phyloP scores from a whole-genome alignment of 768 basidiomycete genomes.

The Mycena alexandri region DNA sequence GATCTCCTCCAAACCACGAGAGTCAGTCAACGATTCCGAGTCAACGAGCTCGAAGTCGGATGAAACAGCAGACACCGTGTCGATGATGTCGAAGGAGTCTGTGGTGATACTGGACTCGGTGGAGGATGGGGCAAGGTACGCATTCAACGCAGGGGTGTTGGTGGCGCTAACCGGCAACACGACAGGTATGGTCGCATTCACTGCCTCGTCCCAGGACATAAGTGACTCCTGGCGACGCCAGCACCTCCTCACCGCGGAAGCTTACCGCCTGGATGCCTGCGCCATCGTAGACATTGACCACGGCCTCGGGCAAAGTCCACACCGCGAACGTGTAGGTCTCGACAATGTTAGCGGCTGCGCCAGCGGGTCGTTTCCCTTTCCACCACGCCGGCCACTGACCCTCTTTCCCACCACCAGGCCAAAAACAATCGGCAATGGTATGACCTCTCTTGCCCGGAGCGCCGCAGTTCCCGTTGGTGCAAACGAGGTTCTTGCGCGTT shows the following conservation, averaged over 20 bases:
- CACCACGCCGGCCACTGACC: conserved; percentile 31
- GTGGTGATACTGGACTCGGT: too few relatives aligned
- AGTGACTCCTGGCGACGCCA: conserved; percentile 11
- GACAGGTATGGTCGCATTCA: neutral
- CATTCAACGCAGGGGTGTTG: neutral
- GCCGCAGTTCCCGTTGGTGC: conserved; percentile 16
- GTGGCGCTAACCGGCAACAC: neutral
- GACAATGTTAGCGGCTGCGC: neutral
- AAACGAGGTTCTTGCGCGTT: conserved; percentile 16
- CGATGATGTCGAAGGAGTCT: neutral
- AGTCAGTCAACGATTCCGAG: neutral
- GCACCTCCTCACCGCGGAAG: conserved; percentile 20
- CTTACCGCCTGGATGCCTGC: neutral
- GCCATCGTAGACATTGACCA: conserved; percentile 2
- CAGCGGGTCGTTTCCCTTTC: conserved; percentile 18
- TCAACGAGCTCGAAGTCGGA: conserved; percentile 9
- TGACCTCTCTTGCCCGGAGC: conserved; percentile 12
- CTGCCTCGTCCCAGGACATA: conserved; percentile 21
- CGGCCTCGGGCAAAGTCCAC: conserved; percentile 16
- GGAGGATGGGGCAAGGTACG: neutral
- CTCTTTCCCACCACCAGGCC: conserved; percentile 32
- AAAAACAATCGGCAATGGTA: conserved; percentile 24
- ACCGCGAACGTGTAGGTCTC: neutral
- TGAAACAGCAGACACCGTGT: neutral
- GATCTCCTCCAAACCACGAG: neutral